phyloP scores from a whole-genome alignment of 345 rosid species.

The Viola odorata region DNA sequence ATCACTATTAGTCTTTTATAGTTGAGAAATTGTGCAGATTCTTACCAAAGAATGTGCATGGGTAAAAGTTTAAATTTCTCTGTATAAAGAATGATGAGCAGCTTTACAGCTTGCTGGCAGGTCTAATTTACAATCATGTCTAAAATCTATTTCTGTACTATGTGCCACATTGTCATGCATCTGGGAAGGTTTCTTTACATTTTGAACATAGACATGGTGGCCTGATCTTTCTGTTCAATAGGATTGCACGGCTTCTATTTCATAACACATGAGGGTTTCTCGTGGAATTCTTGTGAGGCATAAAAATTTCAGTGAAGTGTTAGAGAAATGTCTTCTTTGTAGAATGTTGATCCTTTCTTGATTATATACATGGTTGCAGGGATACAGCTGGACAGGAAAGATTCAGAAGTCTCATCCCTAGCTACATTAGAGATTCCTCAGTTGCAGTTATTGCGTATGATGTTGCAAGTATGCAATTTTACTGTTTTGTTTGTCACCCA shows the following conservation, averaged over 20 bases:
- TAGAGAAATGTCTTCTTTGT: neutral
- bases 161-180: neutral
- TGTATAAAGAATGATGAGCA: too few species aligned
- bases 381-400: slow-evolving; percentile 24
- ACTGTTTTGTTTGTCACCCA: neutral
- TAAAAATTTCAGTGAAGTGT: too few species aligned
- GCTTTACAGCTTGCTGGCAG: too few species aligned
- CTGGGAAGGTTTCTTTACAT: neutral
- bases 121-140: neutral
- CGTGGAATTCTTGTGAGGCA: neutral
- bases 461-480: slow-evolving; percentile 17
- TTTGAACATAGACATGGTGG: neutral
- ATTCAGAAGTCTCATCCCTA: slow-evolving; percentile 22
- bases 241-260: neutral
- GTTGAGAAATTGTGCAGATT: too few species aligned
- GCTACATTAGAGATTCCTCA: slow-evolving; percentile 21
- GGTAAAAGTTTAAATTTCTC: too few species aligned
- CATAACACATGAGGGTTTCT: too few species aligned
- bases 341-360: neutral
- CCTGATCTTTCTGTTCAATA: neutral
- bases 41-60: too few species aligned
- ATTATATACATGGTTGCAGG: slow-evolving; percentile 12
- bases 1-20: too few species aligned
- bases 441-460: slow-evolving; percentile 21
- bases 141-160: neutral